Conservation (phyloP, 2,329 filamentous ascomycete genomes). For the Alternaria viburni region DNA sequence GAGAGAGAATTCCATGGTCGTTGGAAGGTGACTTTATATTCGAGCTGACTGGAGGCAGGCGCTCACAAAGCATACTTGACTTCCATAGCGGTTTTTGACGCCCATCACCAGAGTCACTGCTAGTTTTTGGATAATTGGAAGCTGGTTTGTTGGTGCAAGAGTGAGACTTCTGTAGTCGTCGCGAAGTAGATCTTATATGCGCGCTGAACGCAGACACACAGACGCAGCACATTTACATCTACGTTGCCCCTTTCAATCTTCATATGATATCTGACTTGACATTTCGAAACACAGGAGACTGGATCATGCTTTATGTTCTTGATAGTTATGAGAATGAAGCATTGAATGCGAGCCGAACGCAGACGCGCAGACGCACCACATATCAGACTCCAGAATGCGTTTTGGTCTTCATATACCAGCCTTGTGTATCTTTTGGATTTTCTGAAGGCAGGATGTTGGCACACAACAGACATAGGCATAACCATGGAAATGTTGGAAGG, state of each 20-base stretch:
- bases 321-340: too few relatives aligned
- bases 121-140: neutral
- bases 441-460: neutral
- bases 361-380: neutral
- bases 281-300: too few relatives aligned
- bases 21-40: neutral
- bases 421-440: too few relatives aligned
- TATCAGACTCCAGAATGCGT: accelerated
- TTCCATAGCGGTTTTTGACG: too few relatives aligned
- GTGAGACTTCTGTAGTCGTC: neutral
- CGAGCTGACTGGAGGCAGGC: neutral
- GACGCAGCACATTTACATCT: too few relatives aligned
- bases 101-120: too few relatives aligned
- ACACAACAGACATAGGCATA: neutral
- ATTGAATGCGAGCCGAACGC: neutral
- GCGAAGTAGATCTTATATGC: too few relatives aligned
- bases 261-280: too few relatives aligned
- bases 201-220: too few relatives aligned
- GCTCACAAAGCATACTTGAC: too few relatives aligned
- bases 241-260: too few relatives aligned
- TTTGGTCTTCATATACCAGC: neutral
- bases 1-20: neutral
- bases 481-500: neutral
- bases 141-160: neutral
- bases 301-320: too few relatives aligned